phyloP scores from a whole-genome alignment of 768 basidiomycete species.

The Boletus sp. region DNA sequence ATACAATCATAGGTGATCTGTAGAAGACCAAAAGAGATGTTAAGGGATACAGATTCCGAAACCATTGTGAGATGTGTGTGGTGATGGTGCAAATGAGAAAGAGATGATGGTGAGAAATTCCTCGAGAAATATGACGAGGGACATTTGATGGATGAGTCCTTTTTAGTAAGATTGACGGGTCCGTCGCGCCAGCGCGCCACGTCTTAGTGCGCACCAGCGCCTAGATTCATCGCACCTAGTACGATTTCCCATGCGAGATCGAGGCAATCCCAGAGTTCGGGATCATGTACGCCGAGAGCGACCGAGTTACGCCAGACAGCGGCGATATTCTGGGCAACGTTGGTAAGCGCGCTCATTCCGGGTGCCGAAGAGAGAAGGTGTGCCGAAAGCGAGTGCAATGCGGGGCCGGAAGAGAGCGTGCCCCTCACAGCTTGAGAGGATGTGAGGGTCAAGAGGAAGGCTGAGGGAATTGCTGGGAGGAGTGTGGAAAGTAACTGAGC shows the following conservation, averaged over 20 bases:
- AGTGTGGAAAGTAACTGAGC: slow-evolving; percentile 50
- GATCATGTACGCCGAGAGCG: slow-evolving; percentile 65
- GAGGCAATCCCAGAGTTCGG: slow-evolving; percentile 62
- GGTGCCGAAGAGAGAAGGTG: slow-evolving; percentile 49
- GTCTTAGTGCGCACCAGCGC: slow-evolving; percentile 38
- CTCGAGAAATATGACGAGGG: slow-evolving; percentile 7
- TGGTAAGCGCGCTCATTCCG: slow-evolving; percentile 44
- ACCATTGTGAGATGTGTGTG: slow-evolving; percentile 15
- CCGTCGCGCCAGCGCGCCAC: slow-evolving; percentile 21
- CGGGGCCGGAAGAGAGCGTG: slow-evolving; percentile 45
- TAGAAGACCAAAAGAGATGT: slow-evolving; percentile 3
- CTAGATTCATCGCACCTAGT: slow-evolving; percentile 54
- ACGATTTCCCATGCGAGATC: slow-evolving; percentile 67
- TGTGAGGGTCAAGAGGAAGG: slow-evolving; percentile 30
- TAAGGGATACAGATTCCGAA: slow-evolving; percentile 30
- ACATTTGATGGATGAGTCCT: slow-evolving; percentile 15
- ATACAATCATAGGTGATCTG: slow-evolving; percentile 23
- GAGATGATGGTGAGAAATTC: slow-evolving; percentile 27
- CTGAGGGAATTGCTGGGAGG: slow-evolving; percentile 32
- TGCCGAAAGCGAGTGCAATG: slow-evolving; percentile 53
- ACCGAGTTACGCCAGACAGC: slow-evolving; percentile 73
- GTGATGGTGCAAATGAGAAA: slow-evolving; percentile 20
- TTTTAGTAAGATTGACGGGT: slow-evolving; percentile 18
- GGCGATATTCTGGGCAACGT: slow-evolving; percentile 47
- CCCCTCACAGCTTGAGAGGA: slow-evolving; percentile 35